Conservation (phyloP, 1,139 yeast genomes). For the Saccharomyces hybrid region DNA sequence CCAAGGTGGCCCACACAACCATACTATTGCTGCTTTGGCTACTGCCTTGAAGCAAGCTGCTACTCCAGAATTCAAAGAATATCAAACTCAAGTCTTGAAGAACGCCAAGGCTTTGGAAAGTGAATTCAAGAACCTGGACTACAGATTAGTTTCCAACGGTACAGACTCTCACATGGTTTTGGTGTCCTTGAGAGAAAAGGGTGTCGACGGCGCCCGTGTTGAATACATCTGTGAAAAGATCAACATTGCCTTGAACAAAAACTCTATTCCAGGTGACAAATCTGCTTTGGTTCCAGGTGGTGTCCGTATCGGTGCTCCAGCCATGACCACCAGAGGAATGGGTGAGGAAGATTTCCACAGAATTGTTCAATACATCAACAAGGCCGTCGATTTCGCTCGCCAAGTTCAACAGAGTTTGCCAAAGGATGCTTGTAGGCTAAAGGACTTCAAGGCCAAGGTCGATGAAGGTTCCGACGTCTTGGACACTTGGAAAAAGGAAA, state of each 20-base stretch:
- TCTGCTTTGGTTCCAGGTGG: conserved; percentile 98
- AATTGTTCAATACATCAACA: conserved; percentile 78
- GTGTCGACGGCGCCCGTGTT: conserved; percentile 95
- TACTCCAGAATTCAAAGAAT: conserved; percentile 83
- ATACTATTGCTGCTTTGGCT: conserved; percentile 94
- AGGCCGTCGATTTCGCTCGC: conserved; percentile 73
- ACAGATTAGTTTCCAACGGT: conserved; percentile 83
- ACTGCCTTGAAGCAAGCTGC: conserved; percentile 93
- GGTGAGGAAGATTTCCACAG: conserved; percentile 77
- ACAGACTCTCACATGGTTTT: conserved; percentile 96
- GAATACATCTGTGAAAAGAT: conserved; percentile 92
- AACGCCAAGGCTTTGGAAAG: conserved; percentile 81
- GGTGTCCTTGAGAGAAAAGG: conserved; percentile 80
- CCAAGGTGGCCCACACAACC: conserved; percentile 99
- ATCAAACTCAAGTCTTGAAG: conserved; percentile 81
- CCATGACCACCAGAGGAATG: conserved; percentile 97
- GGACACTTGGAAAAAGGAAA: conserved; percentile 63
- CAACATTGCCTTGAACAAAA: conserved; percentile 93
- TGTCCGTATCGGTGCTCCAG: conserved; percentile 96
- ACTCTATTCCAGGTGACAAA: conserved; percentile 97
- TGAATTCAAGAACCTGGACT: conserved; percentile 64
- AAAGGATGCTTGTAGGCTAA: conserved; percentile 82
- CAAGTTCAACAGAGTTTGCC: conserved; percentile 68
- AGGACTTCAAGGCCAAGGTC: conserved; percentile 82
- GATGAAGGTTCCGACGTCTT: conserved; percentile 64